A percentile compares a stretch with the other conserved stretches of the same genome.
Evolutionary conservation across 2,329 filamentous ascomycete species (phyloP).

Genomic region (Plectosphaerella cucumerina): DNA sequence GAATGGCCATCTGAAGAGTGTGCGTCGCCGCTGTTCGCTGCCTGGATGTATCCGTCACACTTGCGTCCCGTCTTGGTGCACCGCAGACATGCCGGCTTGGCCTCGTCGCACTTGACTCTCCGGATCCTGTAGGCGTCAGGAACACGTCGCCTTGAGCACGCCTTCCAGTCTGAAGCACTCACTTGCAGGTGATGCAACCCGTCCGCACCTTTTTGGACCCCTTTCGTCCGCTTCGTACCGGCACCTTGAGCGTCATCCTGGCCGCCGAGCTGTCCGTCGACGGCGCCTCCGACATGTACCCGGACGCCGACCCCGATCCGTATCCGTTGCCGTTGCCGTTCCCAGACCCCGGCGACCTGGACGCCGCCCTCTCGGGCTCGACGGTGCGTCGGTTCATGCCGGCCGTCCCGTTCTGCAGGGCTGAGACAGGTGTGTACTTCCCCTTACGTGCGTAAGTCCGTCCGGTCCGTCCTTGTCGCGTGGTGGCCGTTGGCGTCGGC

Average conservation of each 20-base stretch:
- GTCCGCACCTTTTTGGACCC: constrained; percentile 42
- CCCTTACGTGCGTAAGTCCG: no score
- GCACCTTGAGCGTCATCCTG: background rate
- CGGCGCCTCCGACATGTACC: background rate
- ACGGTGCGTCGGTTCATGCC: background rate
- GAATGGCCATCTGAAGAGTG: no score
- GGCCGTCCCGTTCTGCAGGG: background rate
- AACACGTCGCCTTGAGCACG: no score
- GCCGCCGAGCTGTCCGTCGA: background rate
- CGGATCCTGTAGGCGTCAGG: constrained; percentile 35
- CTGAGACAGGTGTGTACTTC: background rate
- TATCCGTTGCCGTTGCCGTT: background rate
- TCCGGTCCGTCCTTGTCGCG: no score
- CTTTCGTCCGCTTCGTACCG: constrained; percentile 23
- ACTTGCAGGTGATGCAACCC: constrained; percentile 53
- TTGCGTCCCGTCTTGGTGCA: constrained; percentile 51
- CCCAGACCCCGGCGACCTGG: background rate
- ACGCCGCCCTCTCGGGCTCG: background rate
- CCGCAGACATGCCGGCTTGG: constrained; percentile 45
- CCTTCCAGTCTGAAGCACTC: background rate
- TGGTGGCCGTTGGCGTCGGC: no score
- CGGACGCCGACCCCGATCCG: background rate
- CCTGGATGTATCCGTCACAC: constrained; percentile 48
- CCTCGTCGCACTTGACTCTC: constrained; percentile 55
- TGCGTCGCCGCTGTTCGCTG: no score